Evolutionary conservation across 805 yeast species (phyloP).

Genomic region (Wickerhamiella nectarea): DNA sequence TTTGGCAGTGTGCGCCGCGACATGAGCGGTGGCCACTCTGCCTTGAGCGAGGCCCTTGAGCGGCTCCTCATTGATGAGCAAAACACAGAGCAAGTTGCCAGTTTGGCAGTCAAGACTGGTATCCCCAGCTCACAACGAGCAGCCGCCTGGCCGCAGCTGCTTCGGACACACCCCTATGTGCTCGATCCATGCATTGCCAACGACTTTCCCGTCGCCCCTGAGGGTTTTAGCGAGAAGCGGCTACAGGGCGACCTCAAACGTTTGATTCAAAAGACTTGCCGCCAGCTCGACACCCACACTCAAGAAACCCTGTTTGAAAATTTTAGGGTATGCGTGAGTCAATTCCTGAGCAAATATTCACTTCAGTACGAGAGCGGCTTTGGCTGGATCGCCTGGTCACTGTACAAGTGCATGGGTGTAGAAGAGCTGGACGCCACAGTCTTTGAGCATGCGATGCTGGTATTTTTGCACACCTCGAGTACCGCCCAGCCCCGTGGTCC

Average conservation of each 20-base stretch:
- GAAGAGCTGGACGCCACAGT: conserved; percentile 39
- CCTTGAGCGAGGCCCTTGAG: neutral
- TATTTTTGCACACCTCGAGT: conserved; percentile 39
- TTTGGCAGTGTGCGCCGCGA: neutral
- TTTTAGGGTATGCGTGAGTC: conserved; percentile 36
- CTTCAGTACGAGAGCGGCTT: conserved; percentile 70
- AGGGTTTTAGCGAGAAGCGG: conserved; percentile 17
- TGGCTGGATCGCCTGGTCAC: conserved; percentile 75
- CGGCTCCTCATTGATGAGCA: neutral
- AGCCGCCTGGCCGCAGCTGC: conserved; percentile 69
- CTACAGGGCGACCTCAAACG: conserved; percentile 25
- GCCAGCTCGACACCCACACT: neutral
- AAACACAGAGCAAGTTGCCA: conserved; percentile 34
- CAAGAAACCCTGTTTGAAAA: neutral
- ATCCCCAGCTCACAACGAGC: conserved; percentile 71
- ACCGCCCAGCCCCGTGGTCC: conserved; percentile 25
- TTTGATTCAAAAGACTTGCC: conserved; percentile 7
- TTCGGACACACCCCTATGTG: conserved; percentile 78
- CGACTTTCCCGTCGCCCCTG: conserved; percentile 27
- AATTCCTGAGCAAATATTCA: conserved; percentile 64
- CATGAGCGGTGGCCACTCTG: neutral
- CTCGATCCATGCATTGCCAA: conserved; percentile 46
- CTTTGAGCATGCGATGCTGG: conserved; percentile 63
- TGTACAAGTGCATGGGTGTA: conserved; percentile 76
- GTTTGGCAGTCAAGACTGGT: conserved; percentile 70